phyloP scores from a whole-genome alignment of 2,329 filamentous ascomycete species.

The Chaetomiaceae sp. region DNA sequence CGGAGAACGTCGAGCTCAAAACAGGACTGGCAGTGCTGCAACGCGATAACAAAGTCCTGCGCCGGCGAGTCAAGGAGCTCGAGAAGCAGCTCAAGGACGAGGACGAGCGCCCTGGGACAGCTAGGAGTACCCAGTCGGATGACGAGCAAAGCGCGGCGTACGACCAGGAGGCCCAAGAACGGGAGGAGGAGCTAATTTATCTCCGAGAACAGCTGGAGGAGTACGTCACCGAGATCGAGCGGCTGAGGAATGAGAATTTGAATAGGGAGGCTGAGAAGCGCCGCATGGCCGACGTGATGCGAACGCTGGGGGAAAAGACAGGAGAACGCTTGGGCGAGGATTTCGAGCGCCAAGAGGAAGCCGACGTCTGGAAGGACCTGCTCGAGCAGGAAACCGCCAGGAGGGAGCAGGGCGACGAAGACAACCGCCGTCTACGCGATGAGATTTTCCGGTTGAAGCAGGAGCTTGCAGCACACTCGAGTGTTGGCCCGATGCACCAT shows the following conservation, averaged over 20 bases:
- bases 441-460: constrained; percentile 72
- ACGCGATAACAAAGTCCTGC: constrained; percentile 81
- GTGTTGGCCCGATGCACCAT: constrained; percentile 43
- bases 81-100: constrained; percentile 73
- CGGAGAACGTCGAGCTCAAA: constrained; percentile 92
- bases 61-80: constrained; percentile 76
- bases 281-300: constrained; percentile 76
- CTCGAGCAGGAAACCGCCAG: constrained; percentile 86
- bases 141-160: constrained; percentile 55
- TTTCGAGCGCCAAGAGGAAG: constrained; percentile 54
- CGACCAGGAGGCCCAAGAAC: constrained; percentile 59
- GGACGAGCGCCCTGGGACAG: constrained; percentile 58
- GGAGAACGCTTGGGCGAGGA: constrained; percentile 48
- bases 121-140: constrained; percentile 51
- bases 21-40: constrained; percentile 84
- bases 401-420: constrained; percentile 85
- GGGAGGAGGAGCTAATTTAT: constrained; percentile 82
- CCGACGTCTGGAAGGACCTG: constrained; percentile 92
- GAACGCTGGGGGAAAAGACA: constrained; percentile 39
- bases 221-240: constrained; percentile 78
- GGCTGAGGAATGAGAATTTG: constrained; percentile 71
- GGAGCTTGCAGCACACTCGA: constrained; percentile 41
- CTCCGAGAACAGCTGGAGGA: constrained; percentile 81
- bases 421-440: constrained; percentile 77
- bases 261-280: constrained; percentile 80